Conservation (phyloP, 2,329 filamentous ascomycete species). For the Talaromyces piceae region DNA sequence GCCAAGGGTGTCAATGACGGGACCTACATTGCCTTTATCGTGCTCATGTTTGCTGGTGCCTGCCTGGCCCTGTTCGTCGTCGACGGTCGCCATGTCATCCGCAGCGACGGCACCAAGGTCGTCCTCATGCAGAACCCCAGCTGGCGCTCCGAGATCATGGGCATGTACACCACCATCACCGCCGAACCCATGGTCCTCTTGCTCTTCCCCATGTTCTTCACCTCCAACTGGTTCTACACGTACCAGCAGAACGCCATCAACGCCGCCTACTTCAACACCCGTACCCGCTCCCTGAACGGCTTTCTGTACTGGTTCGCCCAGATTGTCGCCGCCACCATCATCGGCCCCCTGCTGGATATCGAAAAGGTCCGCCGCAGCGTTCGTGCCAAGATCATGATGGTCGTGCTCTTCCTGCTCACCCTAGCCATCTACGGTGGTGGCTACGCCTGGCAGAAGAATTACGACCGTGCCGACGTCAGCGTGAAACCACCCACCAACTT, state of each 20-base stretch:
- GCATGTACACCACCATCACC: constrained; percentile 59
- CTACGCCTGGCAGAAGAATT: constrained; percentile 36
- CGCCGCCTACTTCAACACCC: constrained; percentile 54
- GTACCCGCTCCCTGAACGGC: constrained; percentile 59
- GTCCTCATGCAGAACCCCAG: constrained; percentile 74
- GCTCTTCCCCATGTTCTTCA: constrained; percentile 65
- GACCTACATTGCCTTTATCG: constrained; percentile 66
- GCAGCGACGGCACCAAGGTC: constrained; percentile 62
- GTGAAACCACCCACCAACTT: not conserved
- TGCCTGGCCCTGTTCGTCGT: constrained; percentile 48
- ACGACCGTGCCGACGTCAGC: constrained; percentile 6
- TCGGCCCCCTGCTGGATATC: constrained; percentile 59
- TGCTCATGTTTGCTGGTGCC: constrained; percentile 61
- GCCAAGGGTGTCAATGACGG: constrained; percentile 41
- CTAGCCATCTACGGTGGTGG: constrained; percentile 65
- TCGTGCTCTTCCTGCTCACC: constrained; percentile 51
- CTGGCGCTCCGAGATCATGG: constrained; percentile 63
- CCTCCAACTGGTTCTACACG: constrained; percentile 50
- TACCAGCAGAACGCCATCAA: constrained; percentile 63
- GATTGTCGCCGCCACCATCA: constrained; percentile 58
- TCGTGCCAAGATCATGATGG: constrained; percentile 54
- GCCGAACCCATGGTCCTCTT: constrained; percentile 58
- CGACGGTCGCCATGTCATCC: constrained; percentile 41
- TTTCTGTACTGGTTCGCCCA: constrained; percentile 62
- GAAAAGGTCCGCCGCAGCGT: constrained; percentile 47